Percentiles rank a stretch among this genome's conserved stretches.
phyloP scores from a whole-genome alignment of 2,329 filamentous ascomycete genomes.

The Claviceps monticola region DNA sequence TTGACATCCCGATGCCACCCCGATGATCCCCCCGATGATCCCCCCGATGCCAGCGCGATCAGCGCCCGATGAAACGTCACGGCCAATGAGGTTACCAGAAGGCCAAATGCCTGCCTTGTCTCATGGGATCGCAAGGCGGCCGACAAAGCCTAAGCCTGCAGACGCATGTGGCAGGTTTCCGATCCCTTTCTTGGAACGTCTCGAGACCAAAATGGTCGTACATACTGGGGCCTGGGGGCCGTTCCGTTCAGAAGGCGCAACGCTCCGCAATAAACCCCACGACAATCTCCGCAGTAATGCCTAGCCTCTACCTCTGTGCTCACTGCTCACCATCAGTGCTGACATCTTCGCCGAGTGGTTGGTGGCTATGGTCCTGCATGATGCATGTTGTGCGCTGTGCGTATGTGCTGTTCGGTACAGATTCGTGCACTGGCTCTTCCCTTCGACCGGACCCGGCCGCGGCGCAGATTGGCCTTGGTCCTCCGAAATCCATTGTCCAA shows the following conservation, averaged over 20 bases:
- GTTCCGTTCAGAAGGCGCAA: too few relatives aligned
- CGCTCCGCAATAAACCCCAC: too few relatives aligned
- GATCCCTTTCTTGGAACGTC: slow-evolving; percentile 17
- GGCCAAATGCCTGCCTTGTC: not conserved
- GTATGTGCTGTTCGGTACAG: too few relatives aligned
- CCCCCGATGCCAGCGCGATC: not conserved
- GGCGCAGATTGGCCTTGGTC: too few relatives aligned
- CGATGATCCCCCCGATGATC: not conserved
- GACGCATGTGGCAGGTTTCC: slow-evolving; percentile 12
- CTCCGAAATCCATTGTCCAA: not conserved
- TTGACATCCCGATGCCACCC: not conserved
- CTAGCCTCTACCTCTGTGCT: too few relatives aligned
- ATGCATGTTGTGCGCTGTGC: too few relatives aligned
- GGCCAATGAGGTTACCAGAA: not conserved
- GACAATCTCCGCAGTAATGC: too few relatives aligned
- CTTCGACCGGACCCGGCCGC: too few relatives aligned
- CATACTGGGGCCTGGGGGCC: not conserved
- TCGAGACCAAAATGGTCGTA: slow-evolving; percentile 10
- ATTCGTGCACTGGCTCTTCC: too few relatives aligned
- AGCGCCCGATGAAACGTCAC: not conserved
- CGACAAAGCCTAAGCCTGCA: not conserved
- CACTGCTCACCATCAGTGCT: too few relatives aligned
- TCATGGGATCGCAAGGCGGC: not conserved
- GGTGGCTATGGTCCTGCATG: too few relatives aligned
- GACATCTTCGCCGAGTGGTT: too few relatives aligned